Percentiles rank a stretch among this genome's conserved stretches.
Conservation (phyloP, 148 eudicot genomes). For the Vaccinium myrtillus region DNA sequence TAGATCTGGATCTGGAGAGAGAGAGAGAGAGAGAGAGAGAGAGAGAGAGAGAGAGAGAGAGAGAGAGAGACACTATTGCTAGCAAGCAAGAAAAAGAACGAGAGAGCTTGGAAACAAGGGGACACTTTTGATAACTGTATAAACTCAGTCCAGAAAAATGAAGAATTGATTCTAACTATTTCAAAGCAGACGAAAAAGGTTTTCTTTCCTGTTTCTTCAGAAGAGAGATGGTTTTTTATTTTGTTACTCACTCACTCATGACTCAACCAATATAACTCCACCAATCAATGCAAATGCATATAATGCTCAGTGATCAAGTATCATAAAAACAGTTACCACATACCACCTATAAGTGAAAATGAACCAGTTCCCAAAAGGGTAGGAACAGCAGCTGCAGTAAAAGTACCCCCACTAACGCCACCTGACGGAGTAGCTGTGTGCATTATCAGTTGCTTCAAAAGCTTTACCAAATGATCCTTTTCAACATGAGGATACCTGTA, state of each 20-base stretch:
- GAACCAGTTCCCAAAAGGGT: slow-evolving; percentile 89
- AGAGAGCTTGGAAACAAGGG: neutral
- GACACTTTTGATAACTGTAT: neutral
- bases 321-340: slow-evolving; percentile 15
- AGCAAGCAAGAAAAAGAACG: neutral
- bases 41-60: too few species aligned
- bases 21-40: too few species aligned
- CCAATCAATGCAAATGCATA: slow-evolving; percentile 6
- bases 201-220: neutral
- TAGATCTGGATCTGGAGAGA: slow-evolving; percentile 38
- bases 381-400: slow-evolving; percentile 85
- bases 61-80: neutral
- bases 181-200: neutral
- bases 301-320: neutral
- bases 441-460: slow-evolving; percentile 71
- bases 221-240: neutral
- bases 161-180: neutral
- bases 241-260: slow-evolving; percentile 3
- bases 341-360: slow-evolving; percentile 80
- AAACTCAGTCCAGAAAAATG: neutral
- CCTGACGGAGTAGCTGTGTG: slow-evolving; percentile 43
- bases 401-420: slow-evolving; percentile 47
- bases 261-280: slow-evolving; percentile 1
- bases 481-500: slow-evolving; percentile 76
- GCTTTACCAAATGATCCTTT: slow-evolving; percentile 89